Conservation (phyloP, 805 yeast genomes). For the Pichia scutulata region DNA sequence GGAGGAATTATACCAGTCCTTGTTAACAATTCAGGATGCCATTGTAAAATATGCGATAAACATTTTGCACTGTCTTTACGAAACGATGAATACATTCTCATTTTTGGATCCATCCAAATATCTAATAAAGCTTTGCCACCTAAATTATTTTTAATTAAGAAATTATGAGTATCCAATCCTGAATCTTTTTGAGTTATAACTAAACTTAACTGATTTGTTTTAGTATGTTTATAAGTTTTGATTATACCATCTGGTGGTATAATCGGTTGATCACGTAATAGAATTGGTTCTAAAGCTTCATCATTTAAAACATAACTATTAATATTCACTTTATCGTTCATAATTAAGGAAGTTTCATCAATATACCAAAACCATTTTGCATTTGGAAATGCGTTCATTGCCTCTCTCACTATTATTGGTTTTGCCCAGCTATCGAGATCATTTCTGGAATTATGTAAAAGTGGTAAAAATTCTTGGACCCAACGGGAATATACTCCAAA, state of each 20-base stretch:
- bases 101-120: slow-evolving; percentile 68
- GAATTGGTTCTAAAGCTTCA: slow-evolving; percentile 52
- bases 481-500: slow-evolving; percentile 83
- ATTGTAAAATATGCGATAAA: slow-evolving; percentile 78
- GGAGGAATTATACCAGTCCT: slow-evolving; percentile 64
- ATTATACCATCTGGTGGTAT: slow-evolving; percentile 61
- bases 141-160: slow-evolving; percentile 60
- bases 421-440: slow-evolving; percentile 53
- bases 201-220: slow-evolving; percentile 47
- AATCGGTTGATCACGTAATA: slow-evolving; percentile 65
- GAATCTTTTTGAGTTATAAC: slow-evolving; percentile 63
- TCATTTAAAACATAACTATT: slow-evolving; percentile 52
- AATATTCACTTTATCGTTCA: slow-evolving; percentile 60
- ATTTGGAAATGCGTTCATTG: slow-evolving; percentile 88
- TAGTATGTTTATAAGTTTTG: slow-evolving; percentile 56
- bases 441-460: slow-evolving; percentile 38
- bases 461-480: slow-evolving; percentile 73
- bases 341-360: slow-evolving; percentile 69
- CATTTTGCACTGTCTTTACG: slow-evolving; percentile 56
- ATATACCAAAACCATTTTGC: slow-evolving; percentile 89
- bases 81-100: slow-evolving; percentile 58
- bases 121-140: slow-evolving; percentile 67
- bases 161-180: slow-evolving; percentile 61
- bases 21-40: slow-evolving; percentile 83
- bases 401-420: slow-evolving; percentile 63